phyloP scores from a whole-genome alignment of 2,329 filamentous ascomycete genomes.

The Cordyceps militaris region DNA sequence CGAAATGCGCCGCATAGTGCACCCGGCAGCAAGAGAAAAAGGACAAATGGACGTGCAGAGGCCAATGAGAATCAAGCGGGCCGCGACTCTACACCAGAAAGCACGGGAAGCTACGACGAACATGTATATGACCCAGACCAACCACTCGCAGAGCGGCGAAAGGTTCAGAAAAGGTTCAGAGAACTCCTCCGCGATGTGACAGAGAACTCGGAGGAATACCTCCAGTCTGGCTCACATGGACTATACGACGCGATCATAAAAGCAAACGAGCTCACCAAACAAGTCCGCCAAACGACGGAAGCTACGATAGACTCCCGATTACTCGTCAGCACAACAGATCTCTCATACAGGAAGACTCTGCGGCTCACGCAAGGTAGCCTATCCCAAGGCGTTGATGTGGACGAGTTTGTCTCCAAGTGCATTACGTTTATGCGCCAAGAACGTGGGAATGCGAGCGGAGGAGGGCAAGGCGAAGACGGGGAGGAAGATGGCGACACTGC shows the following conservation, averaged over 20 bases:
- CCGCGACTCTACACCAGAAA: slow-evolving; percentile 14
- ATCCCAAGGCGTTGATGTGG: slow-evolving; percentile 72
- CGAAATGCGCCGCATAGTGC: slow-evolving; percentile 17
- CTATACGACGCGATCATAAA: slow-evolving; percentile 59
- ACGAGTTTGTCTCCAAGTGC: slow-evolving; percentile 87
- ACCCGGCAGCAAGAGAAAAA: slow-evolving; percentile 26
- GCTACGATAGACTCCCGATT: slow-evolving; percentile 86
- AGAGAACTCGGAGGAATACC: slow-evolving; percentile 68
- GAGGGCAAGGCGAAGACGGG: slow-evolving; percentile 44
- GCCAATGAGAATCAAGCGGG: slow-evolving; percentile 12
- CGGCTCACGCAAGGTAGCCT: slow-evolving; percentile 66
- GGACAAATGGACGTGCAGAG: slow-evolving; percentile 10
- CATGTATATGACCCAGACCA: slow-evolving; percentile 77
- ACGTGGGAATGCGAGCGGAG: slow-evolving; percentile 38
- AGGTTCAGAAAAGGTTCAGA: slow-evolving; percentile 62
- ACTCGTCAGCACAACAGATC: slow-evolving; percentile 71
- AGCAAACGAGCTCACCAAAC: slow-evolving; percentile 57
- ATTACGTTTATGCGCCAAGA: slow-evolving; percentile 78
- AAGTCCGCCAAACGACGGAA: slow-evolving; percentile 81
- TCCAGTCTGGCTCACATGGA: slow-evolving; percentile 57
- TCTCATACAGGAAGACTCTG: slow-evolving; percentile 71
- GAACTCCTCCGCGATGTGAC: slow-evolving; percentile 51
- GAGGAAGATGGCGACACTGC: slow-evolving; percentile 37
- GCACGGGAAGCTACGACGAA: slow-evolving; percentile 17
- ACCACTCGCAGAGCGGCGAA: slow-evolving; percentile 62